Base-by-base conservation (phyloP, 352 stramenopile genomes). In the Phytophthora agathidicida region DNA sequence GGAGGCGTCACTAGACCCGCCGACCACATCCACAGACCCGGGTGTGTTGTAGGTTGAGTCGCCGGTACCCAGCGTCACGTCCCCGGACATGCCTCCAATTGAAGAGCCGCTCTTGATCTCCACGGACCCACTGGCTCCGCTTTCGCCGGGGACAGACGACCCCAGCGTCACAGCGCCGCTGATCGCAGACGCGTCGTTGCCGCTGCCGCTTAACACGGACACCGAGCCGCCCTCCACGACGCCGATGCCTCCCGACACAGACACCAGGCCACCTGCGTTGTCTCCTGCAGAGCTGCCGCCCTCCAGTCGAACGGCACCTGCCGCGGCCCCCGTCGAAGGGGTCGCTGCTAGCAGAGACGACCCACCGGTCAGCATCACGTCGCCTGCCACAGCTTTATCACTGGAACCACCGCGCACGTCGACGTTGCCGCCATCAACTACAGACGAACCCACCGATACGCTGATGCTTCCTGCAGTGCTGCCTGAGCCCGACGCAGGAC, bases 361-460 rank as follows among this genome's bases (percentile, higher is more conserved):
- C 23, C 57, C 42, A 35, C 57, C 49, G 26, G 48, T 61, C 43
- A 61, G n/a, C 30, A 53, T 16, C 31, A 65, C 56, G 32, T 53
- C 56, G 27, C 56, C 56, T 23, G 56, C 41, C 11, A 32, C 32
- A 24, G 47, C 52, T 41, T 26, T n/a, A 49, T 42, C 49, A 28
- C 54, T 55, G 23, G 46, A 43, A 3, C 58, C 43, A 50, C 47
- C 33, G 32, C 33, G 57, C 32, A 65, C 39, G 24, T 59, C 47
- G 31, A 65, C 47, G 22, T 54, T 13, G 33, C 57, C 57, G 33
- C 57, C 47, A 11, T 38, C 57, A 36, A 19, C 39, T 17, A 50
- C 41, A 41, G 46, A 65, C 3, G 32, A 48, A 32, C 57, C 57
- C 48, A 60, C 57, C 10, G 42, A 56, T 39, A 66, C 38, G 20